Conservation (phyloP, 1,284 basidiomycete genomes). For the Gymnopus androsaceus region DNA sequence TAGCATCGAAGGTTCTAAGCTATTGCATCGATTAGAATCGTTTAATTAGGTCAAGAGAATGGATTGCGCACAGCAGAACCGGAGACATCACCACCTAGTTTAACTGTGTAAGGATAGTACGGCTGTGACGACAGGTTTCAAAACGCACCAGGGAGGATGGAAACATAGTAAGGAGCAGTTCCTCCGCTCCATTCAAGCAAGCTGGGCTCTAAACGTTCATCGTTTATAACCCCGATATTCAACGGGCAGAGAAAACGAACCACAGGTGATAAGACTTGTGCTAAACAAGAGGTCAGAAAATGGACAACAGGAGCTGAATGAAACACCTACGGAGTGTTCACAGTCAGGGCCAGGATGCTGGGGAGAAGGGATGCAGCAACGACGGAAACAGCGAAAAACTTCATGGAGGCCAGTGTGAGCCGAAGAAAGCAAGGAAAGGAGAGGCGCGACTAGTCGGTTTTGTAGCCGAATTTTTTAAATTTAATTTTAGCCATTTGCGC, state of each 20-base stretch:
- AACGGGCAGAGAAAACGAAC: conserved; percentile 38
- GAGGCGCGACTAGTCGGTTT: too few species aligned
- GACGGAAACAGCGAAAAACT: conserved; percentile 45
- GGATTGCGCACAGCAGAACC: conserved; percentile 53
- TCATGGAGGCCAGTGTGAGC: too few species aligned
- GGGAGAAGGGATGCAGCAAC: conserved; percentile 50
- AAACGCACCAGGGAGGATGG: conserved; percentile 63
- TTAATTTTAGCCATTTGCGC: too few species aligned
- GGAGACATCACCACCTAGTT: conserved; percentile 57
- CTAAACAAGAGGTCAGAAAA: conserved; percentile 25
- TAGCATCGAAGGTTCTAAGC: conserved; percentile 57
- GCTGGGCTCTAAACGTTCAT: conserved; percentile 50
- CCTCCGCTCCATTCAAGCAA: conserved; percentile 61
- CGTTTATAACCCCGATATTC: not conserved
- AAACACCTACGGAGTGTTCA: conserved; percentile 73
- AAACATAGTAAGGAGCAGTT: conserved; percentile 62
- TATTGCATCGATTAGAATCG: too few species aligned
- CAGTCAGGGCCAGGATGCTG: conserved; percentile 48
- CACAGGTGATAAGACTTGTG: conserved; percentile 48
- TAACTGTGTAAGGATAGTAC: not conserved
- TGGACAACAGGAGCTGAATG: conserved; percentile 5
- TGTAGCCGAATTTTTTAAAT: too few species aligned
- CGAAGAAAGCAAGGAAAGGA: too few species aligned
- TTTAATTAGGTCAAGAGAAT: too few species aligned
- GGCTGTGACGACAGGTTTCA: not conserved